Evolutionary conservation across 768 basidiomycete species (phyloP).

Genomic region (Daedaleopsis nitida): DNA sequence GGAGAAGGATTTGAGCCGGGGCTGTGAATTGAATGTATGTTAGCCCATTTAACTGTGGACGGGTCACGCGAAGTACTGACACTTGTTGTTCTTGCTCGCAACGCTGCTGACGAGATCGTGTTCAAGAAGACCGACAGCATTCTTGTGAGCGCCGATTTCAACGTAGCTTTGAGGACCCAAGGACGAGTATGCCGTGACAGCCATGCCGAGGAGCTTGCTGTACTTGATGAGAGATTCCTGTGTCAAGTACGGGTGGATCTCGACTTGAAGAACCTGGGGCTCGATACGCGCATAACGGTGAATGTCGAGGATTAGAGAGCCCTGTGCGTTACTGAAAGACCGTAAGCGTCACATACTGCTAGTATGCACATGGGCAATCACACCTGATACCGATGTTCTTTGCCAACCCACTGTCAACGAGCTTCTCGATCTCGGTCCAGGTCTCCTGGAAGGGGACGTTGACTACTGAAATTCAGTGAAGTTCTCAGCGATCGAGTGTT

Average conservation of each 20-base stretch:
- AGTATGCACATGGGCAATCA: not conserved
- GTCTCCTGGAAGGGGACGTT: conserved; percentile 79
- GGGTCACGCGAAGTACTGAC: conserved; percentile 35
- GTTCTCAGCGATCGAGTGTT: not conserved
- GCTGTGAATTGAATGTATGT: conserved; percentile 1
- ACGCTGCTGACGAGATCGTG: conserved; percentile 47
- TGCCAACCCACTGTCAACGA: conserved; percentile 67
- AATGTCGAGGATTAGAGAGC: conserved; percentile 72
- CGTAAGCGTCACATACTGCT: not conserved
- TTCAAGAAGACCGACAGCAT: conserved; percentile 51
- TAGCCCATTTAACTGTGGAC: not conserved
- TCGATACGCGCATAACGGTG: conserved; percentile 72
- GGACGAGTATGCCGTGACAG: conserved; percentile 58
- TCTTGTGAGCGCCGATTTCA: conserved; percentile 66
- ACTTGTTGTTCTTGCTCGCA: conserved; percentile 54
- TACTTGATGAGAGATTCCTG: conserved; percentile 50
- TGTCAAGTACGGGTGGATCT: conserved; percentile 57
- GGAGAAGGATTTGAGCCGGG: conserved; percentile 46
- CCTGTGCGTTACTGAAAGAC: conserved; percentile 66
- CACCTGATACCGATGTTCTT: conserved; percentile 84
- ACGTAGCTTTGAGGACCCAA: conserved; percentile 58
- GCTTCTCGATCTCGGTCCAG: conserved; percentile 80
- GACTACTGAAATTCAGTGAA: conserved; percentile 34
- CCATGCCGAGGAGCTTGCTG: conserved; percentile 46
- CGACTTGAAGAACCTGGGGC: conserved; percentile 61